These are phyloP conservation scores for Claviceps lovelessii DNA, from an alignment of 2,329 filamentous ascomycete species.

Conservation along the genomic window DNA sequence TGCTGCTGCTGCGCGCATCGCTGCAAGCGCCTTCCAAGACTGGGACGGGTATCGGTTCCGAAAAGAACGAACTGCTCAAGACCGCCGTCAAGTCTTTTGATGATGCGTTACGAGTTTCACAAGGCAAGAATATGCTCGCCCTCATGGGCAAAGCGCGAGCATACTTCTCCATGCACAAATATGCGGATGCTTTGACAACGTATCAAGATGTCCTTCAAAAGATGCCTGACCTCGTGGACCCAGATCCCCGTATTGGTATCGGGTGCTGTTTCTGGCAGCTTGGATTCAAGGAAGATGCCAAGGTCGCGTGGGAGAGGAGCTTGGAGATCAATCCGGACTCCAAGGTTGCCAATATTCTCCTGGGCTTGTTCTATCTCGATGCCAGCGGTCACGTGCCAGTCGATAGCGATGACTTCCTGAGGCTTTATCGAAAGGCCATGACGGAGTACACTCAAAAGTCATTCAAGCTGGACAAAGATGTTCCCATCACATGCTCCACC, in stretches of 20 bases:
- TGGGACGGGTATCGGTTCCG: conserved; percentile 52
- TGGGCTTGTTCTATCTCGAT: conserved; percentile 82
- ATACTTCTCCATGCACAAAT: conserved; percentile 75
- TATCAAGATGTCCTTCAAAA: conserved; percentile 81
- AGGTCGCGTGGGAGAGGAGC: conserved; percentile 75
- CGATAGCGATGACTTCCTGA: conserved; percentile 71
- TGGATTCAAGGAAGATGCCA: conserved; percentile 85
- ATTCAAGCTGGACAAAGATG: conserved; percentile 84
- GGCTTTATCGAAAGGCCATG: conserved; percentile 84
- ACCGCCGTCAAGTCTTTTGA: conserved; percentile 88
- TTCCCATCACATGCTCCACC: conserved; percentile 76
- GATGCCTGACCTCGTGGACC: conserved; percentile 78
- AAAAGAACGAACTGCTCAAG: conserved; percentile 65
- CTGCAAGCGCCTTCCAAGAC: conserved; percentile 61
- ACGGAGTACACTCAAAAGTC: conserved; percentile 86
- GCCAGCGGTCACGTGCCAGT: conserved; percentile 70
- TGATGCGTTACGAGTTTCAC: conserved; percentile 73
- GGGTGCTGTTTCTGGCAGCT: conserved; percentile 96
- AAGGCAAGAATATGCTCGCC: conserved; percentile 81
- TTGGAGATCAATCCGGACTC: conserved; percentile 70
- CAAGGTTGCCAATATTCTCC: conserved; percentile 77
- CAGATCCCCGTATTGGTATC: conserved; percentile 89
- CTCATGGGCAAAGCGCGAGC: conserved; percentile 79
- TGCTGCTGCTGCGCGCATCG: conserved; percentile 77
- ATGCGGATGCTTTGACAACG: conserved; percentile 62